Conservation (phyloP, 257 asterid genomes). For the Rubia yunnanensis region DNA sequence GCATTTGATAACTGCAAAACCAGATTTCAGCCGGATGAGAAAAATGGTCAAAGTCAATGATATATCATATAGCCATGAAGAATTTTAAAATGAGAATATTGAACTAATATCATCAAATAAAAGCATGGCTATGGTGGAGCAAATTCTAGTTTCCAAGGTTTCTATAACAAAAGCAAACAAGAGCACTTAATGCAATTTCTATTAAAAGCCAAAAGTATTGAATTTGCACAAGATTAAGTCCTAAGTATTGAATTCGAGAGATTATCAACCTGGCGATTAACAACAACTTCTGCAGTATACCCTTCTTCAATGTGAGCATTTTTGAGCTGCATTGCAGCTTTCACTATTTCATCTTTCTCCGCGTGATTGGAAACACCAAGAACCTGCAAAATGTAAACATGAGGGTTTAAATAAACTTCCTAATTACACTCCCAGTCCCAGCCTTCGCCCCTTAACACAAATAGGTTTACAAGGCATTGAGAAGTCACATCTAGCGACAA, state of each 20-base stretch:
- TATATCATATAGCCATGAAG: not conserved
- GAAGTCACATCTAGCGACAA: not conserved
- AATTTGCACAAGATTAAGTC: not conserved
- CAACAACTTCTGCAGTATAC: constrained; percentile 75
- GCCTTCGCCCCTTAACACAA: not conserved
- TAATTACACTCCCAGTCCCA: not conserved
- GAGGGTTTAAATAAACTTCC: not conserved
- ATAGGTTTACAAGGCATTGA: not conserved
- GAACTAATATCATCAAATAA: not conserved
- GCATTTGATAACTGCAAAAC: not conserved
- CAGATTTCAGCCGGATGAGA: not conserved
- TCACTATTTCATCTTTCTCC: constrained; percentile 96
- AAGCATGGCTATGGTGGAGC: not conserved
- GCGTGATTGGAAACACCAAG: constrained; percentile 78
- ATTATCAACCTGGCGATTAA: constrained; percentile 83
- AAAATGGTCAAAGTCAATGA: not conserved
- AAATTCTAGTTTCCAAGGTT: not conserved
- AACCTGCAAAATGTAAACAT: constrained; percentile 37
- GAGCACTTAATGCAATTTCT: constrained; percentile 2
- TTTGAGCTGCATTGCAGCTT: constrained; percentile 73
- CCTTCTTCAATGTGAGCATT: constrained; percentile 93
- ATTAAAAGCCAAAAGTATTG: constrained; percentile 3
- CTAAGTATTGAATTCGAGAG: not conserved
- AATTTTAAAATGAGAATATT: not conserved
- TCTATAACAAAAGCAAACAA: not conserved